Base-by-base conservation (phyloP, 75 land plant species). In the Azolla pinnata region DNA sequence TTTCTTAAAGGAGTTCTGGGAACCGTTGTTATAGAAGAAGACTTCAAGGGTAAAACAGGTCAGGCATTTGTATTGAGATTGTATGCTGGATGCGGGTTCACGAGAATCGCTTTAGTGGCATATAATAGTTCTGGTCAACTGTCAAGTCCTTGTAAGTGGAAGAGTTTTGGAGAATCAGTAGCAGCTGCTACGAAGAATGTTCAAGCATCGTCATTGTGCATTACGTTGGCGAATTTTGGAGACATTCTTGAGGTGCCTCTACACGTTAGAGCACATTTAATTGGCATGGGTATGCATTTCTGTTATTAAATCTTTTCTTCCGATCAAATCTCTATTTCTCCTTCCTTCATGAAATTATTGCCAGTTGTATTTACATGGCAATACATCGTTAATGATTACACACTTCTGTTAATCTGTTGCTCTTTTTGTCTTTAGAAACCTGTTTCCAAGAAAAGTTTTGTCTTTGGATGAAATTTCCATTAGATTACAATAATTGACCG, bases 41-140 rank as follows among this genome's bases (percentile, higher is more conserved):
- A 89, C 74, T 95, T 95, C 68, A 69, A 75, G 21, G 96, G 91
- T 52, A 95, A 95, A 67, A 19, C 75, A 38, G 96, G 96, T 7
- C 97, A 95, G 62, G 50, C 83, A 12, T 63, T 80, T 16, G 68
- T 83, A 31, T 69, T 81, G 12, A 73, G 96, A 26, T 48, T 89
- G 33, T 62, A n/a, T 42, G 59, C 88, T 12, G 88, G 91, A 14
- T 62, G 69, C 29, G 86, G 83, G n/a, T 83, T 91, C 27, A 81
- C 78, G 65, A 71, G 96, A 51, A 56, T 95, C 20, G 83, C 83
- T 26, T 65, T 95, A 59, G 72, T 95, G 47, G 99, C 97, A 31
- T 75, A 86, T 30, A 91, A 97, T 31, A 63, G 79, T 44, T 62
- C 33, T 18, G n/a, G n/a, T 61, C 49, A 65, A 28, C 42, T 70